These are phyloP conservation scores for Phialophora chinensis DNA, from an alignment of 2,329 filamentous ascomycete species.

Conservation along the genomic window DNA sequence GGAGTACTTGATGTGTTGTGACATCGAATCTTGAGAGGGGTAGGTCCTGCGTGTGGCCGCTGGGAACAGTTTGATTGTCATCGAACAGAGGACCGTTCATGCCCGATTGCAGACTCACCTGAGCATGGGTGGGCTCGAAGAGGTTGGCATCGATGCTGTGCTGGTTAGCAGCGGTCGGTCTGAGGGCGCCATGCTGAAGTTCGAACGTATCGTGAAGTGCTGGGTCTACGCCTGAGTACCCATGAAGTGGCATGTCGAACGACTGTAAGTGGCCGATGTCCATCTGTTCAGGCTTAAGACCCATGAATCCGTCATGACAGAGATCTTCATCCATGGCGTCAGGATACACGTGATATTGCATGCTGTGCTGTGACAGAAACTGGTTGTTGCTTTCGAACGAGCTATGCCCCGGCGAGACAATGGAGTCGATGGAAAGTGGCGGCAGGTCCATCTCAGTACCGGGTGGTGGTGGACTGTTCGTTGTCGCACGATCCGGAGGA, in stretches of 20 bases:
- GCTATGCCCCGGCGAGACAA: conserved; percentile 30
- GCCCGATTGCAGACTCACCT: conserved; percentile 3
- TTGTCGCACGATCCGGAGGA: conserved; percentile 44
- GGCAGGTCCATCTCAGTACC: conserved; percentile 33
- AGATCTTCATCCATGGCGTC: conserved; percentile 26
- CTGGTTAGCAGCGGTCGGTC: background rate
- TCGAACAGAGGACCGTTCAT: conserved; percentile 5
- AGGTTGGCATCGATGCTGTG: conserved; percentile 14
- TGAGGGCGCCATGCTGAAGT: conserved; percentile 8
- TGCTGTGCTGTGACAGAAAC: conserved; percentile 21
- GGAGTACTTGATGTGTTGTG: conserved; percentile 34
- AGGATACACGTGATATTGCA: conserved; percentile 25
- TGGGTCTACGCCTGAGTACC: conserved; percentile 2
- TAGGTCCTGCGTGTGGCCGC: conserved; percentile 6
- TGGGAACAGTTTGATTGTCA: background rate
- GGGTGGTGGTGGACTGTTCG: conserved; percentile 46
- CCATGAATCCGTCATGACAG: conserved; percentile 33
- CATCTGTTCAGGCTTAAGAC: conserved; percentile 14
- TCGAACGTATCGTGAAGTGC: conserved; percentile 12
- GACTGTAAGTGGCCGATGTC: conserved; percentile 19
- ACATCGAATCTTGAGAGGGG: conserved; percentile 33
- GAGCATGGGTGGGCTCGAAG: conserved; percentile 22
- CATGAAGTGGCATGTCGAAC: conserved; percentile 20
- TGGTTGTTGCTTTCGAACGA: conserved; percentile 26
- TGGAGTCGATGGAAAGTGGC: conserved; percentile 37